A percentile compares a stretch with the other conserved stretches of the same genome.
phyloP scores from a whole-genome alignment of 345 rosid species.

The Citrus reticulata region DNA sequence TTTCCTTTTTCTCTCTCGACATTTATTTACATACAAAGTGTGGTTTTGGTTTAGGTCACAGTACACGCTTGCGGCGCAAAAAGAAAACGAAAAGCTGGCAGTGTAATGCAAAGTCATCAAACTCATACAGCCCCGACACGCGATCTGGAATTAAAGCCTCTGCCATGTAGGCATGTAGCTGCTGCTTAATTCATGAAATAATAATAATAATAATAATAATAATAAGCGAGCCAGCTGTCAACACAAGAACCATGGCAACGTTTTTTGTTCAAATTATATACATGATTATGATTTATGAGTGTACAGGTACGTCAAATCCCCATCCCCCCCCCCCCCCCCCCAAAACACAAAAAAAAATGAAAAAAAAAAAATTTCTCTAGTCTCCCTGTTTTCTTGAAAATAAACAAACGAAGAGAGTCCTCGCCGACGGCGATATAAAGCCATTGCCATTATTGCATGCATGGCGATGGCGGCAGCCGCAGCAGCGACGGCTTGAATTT shows the following conservation, averaged over 20 bases:
- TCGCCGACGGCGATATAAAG: background rate
- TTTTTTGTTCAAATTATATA: background rate
- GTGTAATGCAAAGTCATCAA: background rate
- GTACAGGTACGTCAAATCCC: no score
- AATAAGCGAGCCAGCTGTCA: slow-evolving; percentile 18
- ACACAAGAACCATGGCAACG: slow-evolving; percentile 4
- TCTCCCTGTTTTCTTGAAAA: background rate
- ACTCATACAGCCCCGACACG: slow-evolving; percentile 19
- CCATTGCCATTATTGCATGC: background rate
- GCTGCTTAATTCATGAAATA: no score
- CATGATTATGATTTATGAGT: background rate
- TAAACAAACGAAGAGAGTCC: background rate
- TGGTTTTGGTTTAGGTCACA: background rate
- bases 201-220: background rate
- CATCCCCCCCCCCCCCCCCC: no score
- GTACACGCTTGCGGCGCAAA: slow-evolving; percentile 30
- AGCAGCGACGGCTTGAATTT: background rate
- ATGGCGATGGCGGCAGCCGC: background rate
- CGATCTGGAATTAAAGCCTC: slow-evolving; percentile 4
- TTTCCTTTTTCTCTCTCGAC: no score
- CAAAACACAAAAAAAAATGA: no score
- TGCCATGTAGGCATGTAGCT: no score
- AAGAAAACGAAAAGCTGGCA: background rate
- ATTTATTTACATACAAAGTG: background rate
- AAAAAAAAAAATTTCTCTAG: background rate